Base-by-base conservation (phyloP, 371 early-diverging fungal species). In the Actinomucor elegans region DNA sequence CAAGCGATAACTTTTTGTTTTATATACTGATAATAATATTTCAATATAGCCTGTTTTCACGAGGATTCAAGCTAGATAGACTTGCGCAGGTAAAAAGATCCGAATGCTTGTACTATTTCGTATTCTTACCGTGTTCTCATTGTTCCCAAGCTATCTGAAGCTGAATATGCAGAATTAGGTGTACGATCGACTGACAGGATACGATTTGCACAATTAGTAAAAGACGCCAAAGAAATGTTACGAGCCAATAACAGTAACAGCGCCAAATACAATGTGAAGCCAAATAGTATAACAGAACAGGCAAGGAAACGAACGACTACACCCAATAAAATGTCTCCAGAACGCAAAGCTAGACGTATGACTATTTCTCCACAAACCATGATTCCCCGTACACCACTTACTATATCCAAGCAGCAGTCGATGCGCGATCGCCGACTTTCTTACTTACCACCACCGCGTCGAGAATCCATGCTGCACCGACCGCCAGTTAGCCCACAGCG, bases 121-220 rank as follows among this genome's bases (percentile, higher is more conserved):
- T 15, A n/a, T 27, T 21, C 27, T 17, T n/a, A 43, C 14, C 27
- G 15, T 9, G 10, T 0, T 20, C n/a, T 2, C 8, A n/a, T 28
- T n/a, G n/a, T n/a, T n/a, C n/a, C n/a, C n/a, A n/a, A 65, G 61
- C 23, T 65, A 10, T 44, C 60, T 9, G 28, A 43, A 23, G 26
- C 52, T 26, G 66, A 66, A 23, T 61, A 49, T 27, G 12, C 54
- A 11, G 53, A 28, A 31, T 29, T 61, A 38, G 66, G 66, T 7
- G 40, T 66, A 9, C 44, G 50, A 3, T 48, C 48, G 6, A 28
- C 18, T 44, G 66, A 60, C n/a, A 66, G 51, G 17, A 5, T 48
- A 24, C 43, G 48, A 29, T 32, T 49, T 43, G n/a, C 26, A 50
- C 29, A 26, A 15, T 23, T 45, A 15, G 27, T 34, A 29, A 28